Conservation (phyloP, 2,329 filamentous ascomycete genomes). For the Elsinoe perseae region DNA sequence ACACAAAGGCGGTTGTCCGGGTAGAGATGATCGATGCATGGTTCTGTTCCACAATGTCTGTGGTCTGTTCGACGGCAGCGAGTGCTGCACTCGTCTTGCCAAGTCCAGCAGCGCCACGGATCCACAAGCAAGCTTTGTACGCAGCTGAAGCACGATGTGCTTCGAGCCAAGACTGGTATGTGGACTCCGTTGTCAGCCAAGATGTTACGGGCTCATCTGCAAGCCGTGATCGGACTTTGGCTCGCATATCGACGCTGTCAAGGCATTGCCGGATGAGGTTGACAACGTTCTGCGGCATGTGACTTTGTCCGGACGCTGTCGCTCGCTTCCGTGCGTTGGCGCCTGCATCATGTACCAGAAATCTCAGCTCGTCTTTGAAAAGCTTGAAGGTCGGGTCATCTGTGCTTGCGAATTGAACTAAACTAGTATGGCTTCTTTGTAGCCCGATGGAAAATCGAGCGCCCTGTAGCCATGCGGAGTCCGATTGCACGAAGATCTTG, state of each 20-base stretch:
- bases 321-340: conserved; percentile 6
- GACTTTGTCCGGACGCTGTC: not conserved
- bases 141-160: not conserved
- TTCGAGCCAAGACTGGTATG: not conserved
- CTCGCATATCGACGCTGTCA: conserved; percentile 10
- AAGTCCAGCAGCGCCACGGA: not conserved
- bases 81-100: not conserved
- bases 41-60: not conserved
- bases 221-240: not conserved
- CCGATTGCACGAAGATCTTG: not conserved
- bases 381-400: not conserved
- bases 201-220: not conserved
- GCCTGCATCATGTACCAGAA: not conserved
- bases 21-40: not conserved
- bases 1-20: not conserved
- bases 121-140: not conserved
- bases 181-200: not conserved
- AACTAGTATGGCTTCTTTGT: not conserved
- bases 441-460: not conserved
- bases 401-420: not conserved
- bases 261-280: conserved; percentile 13
- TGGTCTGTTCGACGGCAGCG: not conserved
- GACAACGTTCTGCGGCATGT: conserved; percentile 11
- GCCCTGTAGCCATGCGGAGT: not conserved
- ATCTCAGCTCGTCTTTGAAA: not conserved